phyloP scores from a whole-genome alignment of 352 stramenopile genomes.

The Phytophthora cactorum region DNA sequence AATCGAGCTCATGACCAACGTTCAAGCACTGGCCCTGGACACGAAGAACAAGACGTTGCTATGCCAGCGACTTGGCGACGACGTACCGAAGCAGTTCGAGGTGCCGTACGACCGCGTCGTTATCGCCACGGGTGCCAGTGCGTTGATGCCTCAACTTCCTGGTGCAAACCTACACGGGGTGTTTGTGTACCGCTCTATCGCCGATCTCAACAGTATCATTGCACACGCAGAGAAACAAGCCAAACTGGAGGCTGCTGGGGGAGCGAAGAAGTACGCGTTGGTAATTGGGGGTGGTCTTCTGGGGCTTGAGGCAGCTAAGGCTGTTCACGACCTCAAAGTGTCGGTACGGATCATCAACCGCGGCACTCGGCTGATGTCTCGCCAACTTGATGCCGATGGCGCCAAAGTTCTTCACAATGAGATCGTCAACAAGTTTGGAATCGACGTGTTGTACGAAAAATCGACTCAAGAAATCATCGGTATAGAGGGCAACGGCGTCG shows the following conservation, averaged over 20 bases:
- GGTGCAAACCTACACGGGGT: slow-evolving; percentile 86
- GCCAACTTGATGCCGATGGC: slow-evolving; percentile 92
- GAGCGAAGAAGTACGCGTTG: slow-evolving; percentile 46
- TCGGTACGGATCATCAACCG: slow-evolving; percentile 92
- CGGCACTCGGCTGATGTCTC: slow-evolving; percentile 92
- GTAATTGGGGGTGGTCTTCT: slow-evolving; percentile 85
- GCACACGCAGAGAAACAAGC: slow-evolving; percentile 75
- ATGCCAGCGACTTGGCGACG: slow-evolving; percentile 37
- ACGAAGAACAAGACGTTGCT: slow-evolving; percentile 73
- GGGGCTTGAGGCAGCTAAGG: slow-evolving; percentile 87
- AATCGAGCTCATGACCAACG: slow-evolving; percentile 81
- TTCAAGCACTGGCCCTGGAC: slow-evolving; percentile 84
- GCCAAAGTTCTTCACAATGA: slow-evolving; percentile 90
- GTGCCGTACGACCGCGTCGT: slow-evolving; percentile 91
- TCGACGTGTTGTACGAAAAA: slow-evolving; percentile 90
- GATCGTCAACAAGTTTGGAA: slow-evolving; percentile 86
- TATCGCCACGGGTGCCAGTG: slow-evolving; percentile 89
- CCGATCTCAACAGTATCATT: slow-evolving; percentile 91
- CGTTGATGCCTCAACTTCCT: slow-evolving; percentile 87
- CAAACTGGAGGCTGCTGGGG: slow-evolving; percentile 29
- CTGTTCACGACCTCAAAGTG: slow-evolving; percentile 91
- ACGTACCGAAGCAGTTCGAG: slow-evolving; percentile 36
- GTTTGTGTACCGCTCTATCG: slow-evolving; percentile 94
- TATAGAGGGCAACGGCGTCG: slow-evolving; percentile 61
- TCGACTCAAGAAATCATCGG: slow-evolving; percentile 69